Evolutionary conservation across 768 basidiomycete genomes (phyloP), one percentile per base, ranked within the genome.

Genomic region (Psilocybe cyanescens): DNA sequence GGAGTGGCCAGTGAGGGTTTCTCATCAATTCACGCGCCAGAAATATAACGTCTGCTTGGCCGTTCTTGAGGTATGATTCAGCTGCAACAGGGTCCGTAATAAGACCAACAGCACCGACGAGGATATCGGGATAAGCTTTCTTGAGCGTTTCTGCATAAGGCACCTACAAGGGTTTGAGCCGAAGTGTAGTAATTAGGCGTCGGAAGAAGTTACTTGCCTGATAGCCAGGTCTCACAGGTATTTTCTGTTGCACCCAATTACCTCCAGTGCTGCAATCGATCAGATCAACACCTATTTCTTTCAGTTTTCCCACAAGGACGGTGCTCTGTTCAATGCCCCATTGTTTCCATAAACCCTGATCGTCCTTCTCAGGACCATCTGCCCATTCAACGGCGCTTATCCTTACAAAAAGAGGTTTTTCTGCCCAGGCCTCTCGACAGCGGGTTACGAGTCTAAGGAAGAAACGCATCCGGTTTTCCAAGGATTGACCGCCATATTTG

Each of bases 291-390:
- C 89, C 90, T 4, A 86, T 64, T 57, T 84, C 78, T 67, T 82
- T 71, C 67, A 94, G 71, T 70, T 85, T 81, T 12, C 80, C 80
- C 2, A 80, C 79, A 31, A 87, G 79, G 35, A 87, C 67, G 33
- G 78, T 86, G 70, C 83, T 90, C 73, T 95, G 93, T 68, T 92
- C 87, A 55, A 92, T 77, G 9, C 92, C 92, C 90, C 92, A 92
- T 55, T 85, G 81, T 59, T 78, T 80, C 84, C 84, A 92, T 57
- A 75, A 72, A 12, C 83, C 87, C 17, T 84, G 70, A 70, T 77
- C 74, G 76, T 83, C 70, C 78, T 81, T 74, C 85, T 90, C 81
- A 4, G 79, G 78, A 4, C 78, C 79, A 57, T 81, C 78, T 8
- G 83, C 84, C 87, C 88, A 91, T 62, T 93, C 90, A 9, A 79